These are phyloP conservation scores for Vitis hybrid DNA, from an alignment of 177 flowering plant species.

Conservation along the genomic window DNA sequence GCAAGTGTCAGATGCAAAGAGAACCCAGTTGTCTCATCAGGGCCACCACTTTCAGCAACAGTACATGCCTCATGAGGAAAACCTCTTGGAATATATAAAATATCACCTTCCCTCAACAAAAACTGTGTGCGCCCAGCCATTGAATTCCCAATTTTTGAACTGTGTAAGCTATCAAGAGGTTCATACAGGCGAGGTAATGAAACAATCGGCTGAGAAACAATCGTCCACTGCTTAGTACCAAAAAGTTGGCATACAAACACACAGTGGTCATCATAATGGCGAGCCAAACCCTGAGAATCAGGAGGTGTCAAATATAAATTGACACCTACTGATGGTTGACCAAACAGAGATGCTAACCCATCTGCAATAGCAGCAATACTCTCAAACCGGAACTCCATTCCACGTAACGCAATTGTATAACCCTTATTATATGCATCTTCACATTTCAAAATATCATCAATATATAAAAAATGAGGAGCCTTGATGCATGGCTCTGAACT, in stretches of 20 bases:
- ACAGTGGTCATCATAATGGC: conserved; percentile 83
- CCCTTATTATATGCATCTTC: conserved; percentile 58
- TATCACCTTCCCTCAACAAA: conserved; percentile 64
- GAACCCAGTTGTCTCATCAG: conserved; percentile 27
- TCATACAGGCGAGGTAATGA: conserved; percentile 74
- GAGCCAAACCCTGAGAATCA: conserved; percentile 69
- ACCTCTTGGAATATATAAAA: conserved; percentile 83
- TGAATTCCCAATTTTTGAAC: conserved; percentile 18
- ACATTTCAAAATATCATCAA: conserved; percentile 38
- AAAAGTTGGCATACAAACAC: conserved; percentile 73
- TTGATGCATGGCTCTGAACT: conserved; percentile 10
- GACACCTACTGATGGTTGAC: conserved; percentile 80
- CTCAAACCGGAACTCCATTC: conserved; percentile 65
- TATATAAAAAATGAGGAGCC: conserved; percentile 18
- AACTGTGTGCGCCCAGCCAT: conserved; percentile 22
- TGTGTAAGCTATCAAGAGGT: conserved; percentile 20
- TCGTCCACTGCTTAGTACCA: conserved; percentile 65
- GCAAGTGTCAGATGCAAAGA: conserved; percentile 77
- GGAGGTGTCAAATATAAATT: conserved; percentile 79
- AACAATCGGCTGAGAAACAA: conserved; percentile 30
- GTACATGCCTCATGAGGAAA: conserved; percentile 72
- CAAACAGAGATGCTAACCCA: conserved; percentile 58
- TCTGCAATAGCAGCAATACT: conserved; percentile 58
- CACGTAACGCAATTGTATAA: conserved; percentile 75
- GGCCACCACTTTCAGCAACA: conserved; percentile 16